Base-by-base conservation (phyloP, 805 yeast genomes). In the Barnettozyma botsteinii region DNA sequence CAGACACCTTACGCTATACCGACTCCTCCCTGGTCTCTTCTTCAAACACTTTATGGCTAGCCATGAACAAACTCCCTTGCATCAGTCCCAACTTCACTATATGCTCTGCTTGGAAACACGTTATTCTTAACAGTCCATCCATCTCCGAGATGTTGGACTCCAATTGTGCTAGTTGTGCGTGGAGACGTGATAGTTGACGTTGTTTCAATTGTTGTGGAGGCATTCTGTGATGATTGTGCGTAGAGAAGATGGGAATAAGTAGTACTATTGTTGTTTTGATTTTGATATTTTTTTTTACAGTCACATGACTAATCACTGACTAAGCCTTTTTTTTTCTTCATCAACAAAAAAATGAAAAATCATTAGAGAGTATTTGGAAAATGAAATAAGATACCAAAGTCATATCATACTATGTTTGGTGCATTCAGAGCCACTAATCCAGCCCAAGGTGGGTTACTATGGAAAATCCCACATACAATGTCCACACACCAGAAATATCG, bases 381-480 rank as follows among this genome's bases (percentile, higher is more conserved):
- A n/a, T n/a, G n/a, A n/a, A n/a, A n/a, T n/a, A n/a, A n/a, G n/a
- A n/a, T n/a, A n/a, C n/a, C 32, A 29, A 18, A 7, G 12, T 8
- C 22, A 11, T n/a, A 29, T 7, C 21, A 29, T n/a, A 6, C 88
- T 60, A 79, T 80, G 85, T 75, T 79, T 52, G 93, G 94, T 38
- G 77, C 89, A 15, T 84, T 85, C 59, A 79, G 72, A 65, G 62
- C 81, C 14, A 62, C 87, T 17, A 57, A 67, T 36, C 69, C 70
- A 18, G 59, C 71, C 8, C 60, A 77, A 31, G 87, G 95, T 37
- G 95, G 96, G 19, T 75, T 82, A 51, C 65, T 86, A 38, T 85
- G 93, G 85, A 84, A 82, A 60, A 71, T 69, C 37, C 84, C 91
- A 45, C 81, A 85, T 76, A 74, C 85, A 47, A 68, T 91, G 73